Conservation (phyloP, 129 eudicot species). For the Flaveria robusta region DNA sequence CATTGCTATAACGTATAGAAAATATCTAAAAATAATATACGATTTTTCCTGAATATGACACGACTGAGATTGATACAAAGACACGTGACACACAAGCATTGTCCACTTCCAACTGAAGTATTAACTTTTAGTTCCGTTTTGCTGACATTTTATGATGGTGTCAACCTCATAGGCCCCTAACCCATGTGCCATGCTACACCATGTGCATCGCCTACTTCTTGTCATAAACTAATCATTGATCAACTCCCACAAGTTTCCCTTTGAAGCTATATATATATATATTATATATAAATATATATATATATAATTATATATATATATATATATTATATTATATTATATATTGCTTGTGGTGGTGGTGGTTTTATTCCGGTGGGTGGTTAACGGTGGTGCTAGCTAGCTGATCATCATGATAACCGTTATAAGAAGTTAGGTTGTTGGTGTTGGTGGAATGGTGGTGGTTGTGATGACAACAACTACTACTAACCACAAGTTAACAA, state of each 20-base stretch:
- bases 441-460: background rate
- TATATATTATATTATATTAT: no score
- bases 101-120: slow-evolving; percentile 19
- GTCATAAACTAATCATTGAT: slow-evolving; percentile 33
- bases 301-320: no score
- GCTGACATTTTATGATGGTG: slow-evolving; percentile 25
- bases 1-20: no score
- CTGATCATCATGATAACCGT: slow-evolving; percentile 27
- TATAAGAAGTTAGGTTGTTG: slow-evolving; percentile 2
- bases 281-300: no score
- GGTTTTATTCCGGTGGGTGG: slow-evolving; percentile 6
- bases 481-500: background rate
- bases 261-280: slow-evolving; percentile 18
- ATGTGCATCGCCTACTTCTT: slow-evolving; percentile 34
- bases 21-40: no score
- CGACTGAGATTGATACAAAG: background rate
- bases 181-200: slow-evolving; percentile 20
- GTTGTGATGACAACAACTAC: slow-evolving; percentile 1
- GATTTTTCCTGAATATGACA: background rate
- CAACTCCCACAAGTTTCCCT: background rate
- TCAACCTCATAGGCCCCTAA: slow-evolving; percentile 24
- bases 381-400: background rate
- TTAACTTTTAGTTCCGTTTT: slow-evolving; percentile 19
- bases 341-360: no score
- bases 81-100: slow-evolving; percentile 13